These are phyloP conservation scores for Fusarium fujikuroi DNA, from an alignment of 2,329 filamentous ascomycete species.

Conservation along the genomic window DNA sequence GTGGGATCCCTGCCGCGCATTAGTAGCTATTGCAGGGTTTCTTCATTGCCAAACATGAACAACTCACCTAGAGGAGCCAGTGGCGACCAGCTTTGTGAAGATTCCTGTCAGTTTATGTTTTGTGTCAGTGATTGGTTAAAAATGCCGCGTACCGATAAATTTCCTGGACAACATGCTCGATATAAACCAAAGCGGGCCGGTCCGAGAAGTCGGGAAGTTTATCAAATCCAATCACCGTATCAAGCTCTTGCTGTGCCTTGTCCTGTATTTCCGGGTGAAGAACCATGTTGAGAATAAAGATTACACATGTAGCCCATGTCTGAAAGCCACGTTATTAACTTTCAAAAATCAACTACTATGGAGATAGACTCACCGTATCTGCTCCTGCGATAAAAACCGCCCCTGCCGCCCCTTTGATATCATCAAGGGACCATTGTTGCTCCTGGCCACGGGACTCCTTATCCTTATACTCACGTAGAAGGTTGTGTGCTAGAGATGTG, in stretches of 20 bases:
- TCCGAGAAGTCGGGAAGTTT: slow-evolving; percentile 60
- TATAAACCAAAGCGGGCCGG: slow-evolving; percentile 53
- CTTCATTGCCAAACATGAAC: neutral
- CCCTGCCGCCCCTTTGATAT: slow-evolving; percentile 62
- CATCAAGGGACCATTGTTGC: slow-evolving; percentile 50
- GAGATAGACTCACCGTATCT: slow-evolving; percentile 51
- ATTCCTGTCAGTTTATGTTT: neutral
- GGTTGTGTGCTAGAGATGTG: slow-evolving; percentile 42
- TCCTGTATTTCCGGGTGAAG: slow-evolving; percentile 56
- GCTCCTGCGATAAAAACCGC: slow-evolving; percentile 62
- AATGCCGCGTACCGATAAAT: slow-evolving; percentile 48
- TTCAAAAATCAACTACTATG: slow-evolving; percentile 35
- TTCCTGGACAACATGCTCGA: slow-evolving; percentile 59
- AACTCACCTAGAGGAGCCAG: slow-evolving; percentile 56
- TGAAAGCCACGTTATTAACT: slow-evolving; percentile 21
- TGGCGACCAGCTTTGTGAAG: slow-evolving; percentile 50
- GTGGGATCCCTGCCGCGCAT: slow-evolving; percentile 57
- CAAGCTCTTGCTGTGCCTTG: slow-evolving; percentile 59
- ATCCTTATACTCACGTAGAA: slow-evolving; percentile 33
- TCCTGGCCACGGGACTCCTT: slow-evolving; percentile 22
- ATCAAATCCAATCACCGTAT: slow-evolving; percentile 54
- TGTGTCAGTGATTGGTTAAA: neutral
- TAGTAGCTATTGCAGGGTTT: slow-evolving; percentile 15
- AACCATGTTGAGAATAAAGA: slow-evolving; percentile 56
- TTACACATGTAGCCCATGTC: slow-evolving; percentile 48